Evolutionary conservation across 345 rosid species (phyloP), one percentile per base, ranked within the genome.

Genomic region (Brassica cretica): DNA sequence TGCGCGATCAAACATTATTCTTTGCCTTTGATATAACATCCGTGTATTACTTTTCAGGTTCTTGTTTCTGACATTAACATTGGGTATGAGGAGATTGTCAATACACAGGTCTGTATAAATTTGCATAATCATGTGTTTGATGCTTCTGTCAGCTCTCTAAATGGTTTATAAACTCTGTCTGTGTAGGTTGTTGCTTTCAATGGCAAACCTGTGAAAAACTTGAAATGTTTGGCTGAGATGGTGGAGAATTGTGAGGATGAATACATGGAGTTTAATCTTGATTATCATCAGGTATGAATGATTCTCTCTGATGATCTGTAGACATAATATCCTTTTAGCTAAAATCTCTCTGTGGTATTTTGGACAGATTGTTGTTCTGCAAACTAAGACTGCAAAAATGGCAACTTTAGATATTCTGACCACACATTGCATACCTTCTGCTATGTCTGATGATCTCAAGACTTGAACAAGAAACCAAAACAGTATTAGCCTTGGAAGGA

Each of bases 31-130:
- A n/a, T n/a, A 51, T 21, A 21, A 21, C 24, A 21, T 21, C 24
- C 24, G 4, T 16, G 3, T 19, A 4, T 11, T 18, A 53, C 56
- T 70, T 32, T 21, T 68, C 75, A 92, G 97, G 98, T 94, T 75
- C 98, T 94, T 72, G 97, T 94, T 65, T 90, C 96, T 80, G 98
- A 90, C 81, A 84, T 91, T 30, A 94, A 92, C 81, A 92, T 94
- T 58, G 96, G 98, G 78, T 94, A 94, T 19, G 97, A 94, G 67
- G 98, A 90, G 59, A 90, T 94, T 75, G 93, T 94, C 83, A 94
- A 94, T 79, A 92, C 91, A 15, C 96, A 92, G 94, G 98, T 90
- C 19, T 61, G 82, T 70, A 2, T 56, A 56, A 56, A 41, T 16
- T 11, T 55, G 5, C 67, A 58, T 29, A 29, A 72, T 9, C 62